Conservation (phyloP, 169 alveolate genomes). For the Cryptosporidium ubiquitum region DNA sequence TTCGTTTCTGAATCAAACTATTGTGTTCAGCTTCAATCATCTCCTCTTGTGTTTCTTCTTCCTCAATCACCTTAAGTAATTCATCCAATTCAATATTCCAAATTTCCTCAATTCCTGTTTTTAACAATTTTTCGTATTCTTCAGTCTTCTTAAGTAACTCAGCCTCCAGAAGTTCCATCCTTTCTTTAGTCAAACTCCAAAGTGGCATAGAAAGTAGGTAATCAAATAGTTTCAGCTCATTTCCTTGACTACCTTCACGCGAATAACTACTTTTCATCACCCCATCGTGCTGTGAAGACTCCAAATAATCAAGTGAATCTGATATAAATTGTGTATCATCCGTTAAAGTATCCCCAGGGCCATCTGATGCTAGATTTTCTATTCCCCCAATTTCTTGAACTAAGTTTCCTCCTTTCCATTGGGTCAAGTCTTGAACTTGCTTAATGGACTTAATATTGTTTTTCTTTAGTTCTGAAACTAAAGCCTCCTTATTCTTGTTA, state of each 20-base stretch:
- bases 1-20: slow-evolving; percentile 46
- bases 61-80: slow-evolving; percentile 79
- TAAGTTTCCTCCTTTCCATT: slow-evolving; percentile 52
- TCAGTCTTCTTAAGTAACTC: slow-evolving; percentile 77
- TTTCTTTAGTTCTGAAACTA: slow-evolving; percentile 84
- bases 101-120: slow-evolving; percentile 76
- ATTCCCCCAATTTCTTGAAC: slow-evolving; percentile 72
- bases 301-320: slow-evolving; percentile 46
- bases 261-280: background rate
- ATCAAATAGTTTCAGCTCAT: slow-evolving; percentile 87
- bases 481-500: slow-evolving; percentile 81
- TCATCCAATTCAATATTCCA: slow-evolving; percentile 85
- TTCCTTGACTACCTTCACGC: background rate
- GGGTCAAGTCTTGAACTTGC: slow-evolving; percentile 81
- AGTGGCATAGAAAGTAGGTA: slow-evolving; percentile 95
- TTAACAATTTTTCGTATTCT: slow-evolving; percentile 79
- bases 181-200: slow-evolving; percentile 94
- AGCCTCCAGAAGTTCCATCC: slow-evolving; percentile 81
- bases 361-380: background rate
- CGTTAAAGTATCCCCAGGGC: slow-evolving; percentile 56
- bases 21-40: slow-evolving; percentile 40
- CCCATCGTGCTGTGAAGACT: background rate
- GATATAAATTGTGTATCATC: slow-evolving; percentile 4
- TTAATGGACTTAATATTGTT: slow-evolving; percentile 86
- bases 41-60: slow-evolving; percentile 79